Conservation (phyloP, 768 basidiomycete species). For the Cystobasidium ongulense region DNA sequence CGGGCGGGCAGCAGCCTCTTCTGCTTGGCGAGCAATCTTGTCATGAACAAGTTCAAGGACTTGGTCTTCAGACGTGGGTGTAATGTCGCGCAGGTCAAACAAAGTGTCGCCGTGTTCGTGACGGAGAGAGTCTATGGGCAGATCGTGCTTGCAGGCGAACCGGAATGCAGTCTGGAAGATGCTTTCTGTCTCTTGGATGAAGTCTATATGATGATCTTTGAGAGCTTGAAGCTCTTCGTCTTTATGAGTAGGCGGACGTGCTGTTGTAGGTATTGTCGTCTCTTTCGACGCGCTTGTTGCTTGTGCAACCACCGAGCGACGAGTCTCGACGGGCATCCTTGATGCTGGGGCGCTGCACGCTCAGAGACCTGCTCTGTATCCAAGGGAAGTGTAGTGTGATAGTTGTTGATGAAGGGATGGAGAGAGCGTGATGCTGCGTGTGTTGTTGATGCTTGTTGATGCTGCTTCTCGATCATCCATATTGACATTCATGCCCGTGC, state of each 20-base stretch:
- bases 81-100: neutral
- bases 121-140: neutral
- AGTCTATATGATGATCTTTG: no score
- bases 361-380: neutral
- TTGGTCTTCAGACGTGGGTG: neutral
- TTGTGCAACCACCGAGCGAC: neutral
- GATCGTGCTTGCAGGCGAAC: neutral
- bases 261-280: neutral
- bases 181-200: no score
- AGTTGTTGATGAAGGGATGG: neutral
- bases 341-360: neutral
- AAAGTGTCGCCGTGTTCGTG: neutral
- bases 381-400: neutral
- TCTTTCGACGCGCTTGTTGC: neutral
- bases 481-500: neutral
- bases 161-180: neutral
- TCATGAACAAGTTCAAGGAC: neutral
- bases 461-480: neutral
- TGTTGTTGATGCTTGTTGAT: neutral
- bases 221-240: no score
- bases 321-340: neutral
- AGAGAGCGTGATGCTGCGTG: neutral
- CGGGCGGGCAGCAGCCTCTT: slow-evolving; percentile 2
- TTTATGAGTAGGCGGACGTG: no score
- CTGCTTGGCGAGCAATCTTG: neutral